phyloP scores from a whole-genome alignment of 2,329 filamentous ascomycete genomes.

The Metarhizium robertsii region DNA sequence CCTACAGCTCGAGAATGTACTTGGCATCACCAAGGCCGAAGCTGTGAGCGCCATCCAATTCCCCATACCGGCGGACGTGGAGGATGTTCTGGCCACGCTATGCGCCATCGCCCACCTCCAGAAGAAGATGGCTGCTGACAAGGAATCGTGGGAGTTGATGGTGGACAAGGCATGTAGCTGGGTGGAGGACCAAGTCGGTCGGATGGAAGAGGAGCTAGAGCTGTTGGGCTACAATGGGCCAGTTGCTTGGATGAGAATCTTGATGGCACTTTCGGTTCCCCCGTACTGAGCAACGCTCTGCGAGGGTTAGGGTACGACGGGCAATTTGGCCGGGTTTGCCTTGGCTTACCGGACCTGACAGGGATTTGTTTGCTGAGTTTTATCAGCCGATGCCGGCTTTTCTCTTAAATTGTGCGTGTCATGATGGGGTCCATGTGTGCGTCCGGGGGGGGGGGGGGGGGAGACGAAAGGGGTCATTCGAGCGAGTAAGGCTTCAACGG shows the following conservation, averaged over 20 bases:
- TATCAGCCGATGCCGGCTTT: neutral
- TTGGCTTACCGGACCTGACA: neutral
- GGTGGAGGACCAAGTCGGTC: conserved; percentile 23
- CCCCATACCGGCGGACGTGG: neutral
- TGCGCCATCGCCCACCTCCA: conserved; percentile 30
- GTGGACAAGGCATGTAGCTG: conserved; percentile 49
- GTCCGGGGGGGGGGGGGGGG: too few relatives aligned
- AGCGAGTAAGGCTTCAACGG: too few relatives aligned
- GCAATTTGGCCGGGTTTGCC: neutral
- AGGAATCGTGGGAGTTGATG: conserved; percentile 55
- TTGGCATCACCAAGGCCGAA: conserved; percentile 13
- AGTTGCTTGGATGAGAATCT: neutral
- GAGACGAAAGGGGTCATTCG: too few relatives aligned
- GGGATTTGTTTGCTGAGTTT: neutral
- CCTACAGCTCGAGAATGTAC: conserved; percentile 14
- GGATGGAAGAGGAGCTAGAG: conserved; percentile 9
- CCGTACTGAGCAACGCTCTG: too few relatives aligned
- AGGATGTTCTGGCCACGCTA: conserved; percentile 17
- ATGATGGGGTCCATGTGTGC: too few relatives aligned
- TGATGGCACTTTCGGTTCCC: neutral
- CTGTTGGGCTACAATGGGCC: neutral
- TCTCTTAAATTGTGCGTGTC: too few relatives aligned
- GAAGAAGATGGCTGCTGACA: conserved; percentile 28
- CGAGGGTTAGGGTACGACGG: neutral
- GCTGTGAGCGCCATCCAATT: neutral